Conservation (phyloP, 805 yeast species). For the Barnettozyma populi region DNA sequence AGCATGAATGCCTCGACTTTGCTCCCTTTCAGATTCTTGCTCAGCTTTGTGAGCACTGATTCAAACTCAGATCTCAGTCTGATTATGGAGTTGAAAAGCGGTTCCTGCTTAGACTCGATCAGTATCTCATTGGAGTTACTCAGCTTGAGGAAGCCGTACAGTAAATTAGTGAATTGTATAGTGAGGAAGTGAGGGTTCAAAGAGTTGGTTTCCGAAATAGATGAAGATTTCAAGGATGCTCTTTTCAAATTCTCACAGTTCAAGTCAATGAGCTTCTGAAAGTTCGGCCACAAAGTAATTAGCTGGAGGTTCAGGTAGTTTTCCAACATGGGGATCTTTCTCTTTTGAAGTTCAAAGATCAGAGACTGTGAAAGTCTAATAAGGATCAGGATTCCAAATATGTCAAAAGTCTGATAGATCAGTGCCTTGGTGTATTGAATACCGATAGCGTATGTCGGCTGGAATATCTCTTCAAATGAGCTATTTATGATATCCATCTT, state of each 20-base stretch:
- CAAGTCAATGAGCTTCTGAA: slow-evolving; percentile 68
- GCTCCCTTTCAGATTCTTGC: slow-evolving; percentile 39
- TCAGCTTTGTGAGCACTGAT: slow-evolving; percentile 62
- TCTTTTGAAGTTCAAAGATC: slow-evolving; percentile 60
- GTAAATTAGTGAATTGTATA: slow-evolving; percentile 68
- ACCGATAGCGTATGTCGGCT: slow-evolving; percentile 47
- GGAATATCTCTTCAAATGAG: slow-evolving; percentile 45
- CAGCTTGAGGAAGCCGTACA: slow-evolving; percentile 66
- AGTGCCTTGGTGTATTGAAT: slow-evolving; percentile 40
- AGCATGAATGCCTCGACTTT: slow-evolving; percentile 65
- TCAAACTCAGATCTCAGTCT: slow-evolving; percentile 80
- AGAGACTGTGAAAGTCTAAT: slow-evolving; percentile 66
- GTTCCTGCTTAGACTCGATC: slow-evolving; percentile 45
- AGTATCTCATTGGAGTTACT: slow-evolving; percentile 29
- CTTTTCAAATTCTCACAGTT: slow-evolving; percentile 66
- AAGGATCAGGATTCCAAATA: slow-evolving; percentile 70
- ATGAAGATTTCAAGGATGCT: slow-evolving; percentile 32
- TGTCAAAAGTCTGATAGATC: slow-evolving; percentile 48
- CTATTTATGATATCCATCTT: slow-evolving; percentile 35
- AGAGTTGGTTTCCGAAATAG: slow-evolving; percentile 27
- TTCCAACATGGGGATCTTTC: slow-evolving; percentile 65
- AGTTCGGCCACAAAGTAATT: slow-evolving; percentile 79
- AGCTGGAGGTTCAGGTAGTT: slow-evolving; percentile 63
- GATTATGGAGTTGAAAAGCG: slow-evolving; percentile 61
- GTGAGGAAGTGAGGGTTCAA: slow-evolving; percentile 58